Percentiles rank a stretch among this genome's conserved stretches.
Evolutionary conservation across 73 alveolate genomes (phyloP).

Genomic region (Stentor roeselii): DNA sequence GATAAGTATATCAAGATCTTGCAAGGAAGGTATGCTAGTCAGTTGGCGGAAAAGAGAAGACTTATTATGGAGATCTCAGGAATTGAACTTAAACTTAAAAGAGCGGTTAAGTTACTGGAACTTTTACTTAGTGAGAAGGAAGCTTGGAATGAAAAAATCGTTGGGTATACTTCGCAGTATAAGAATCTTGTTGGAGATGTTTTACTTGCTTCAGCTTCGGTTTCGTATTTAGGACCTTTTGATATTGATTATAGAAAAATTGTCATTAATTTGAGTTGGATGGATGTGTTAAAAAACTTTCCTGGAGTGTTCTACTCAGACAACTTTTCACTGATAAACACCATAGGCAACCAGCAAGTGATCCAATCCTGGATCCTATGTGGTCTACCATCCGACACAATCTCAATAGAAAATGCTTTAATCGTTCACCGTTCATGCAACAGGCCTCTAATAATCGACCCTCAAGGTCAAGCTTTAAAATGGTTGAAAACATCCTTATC

Average conservation of each 20-base stretch:
- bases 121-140: slow-evolving; percentile 82
- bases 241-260: slow-evolving; percentile 78
- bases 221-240: slow-evolving; percentile 92
- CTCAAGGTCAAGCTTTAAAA: slow-evolving; percentile 91
- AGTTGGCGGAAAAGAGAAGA: slow-evolving; percentile 73
- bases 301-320: slow-evolving; percentile 67
- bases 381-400: slow-evolving; percentile 91
- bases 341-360: slow-evolving; percentile 76
- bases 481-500: slow-evolving; percentile 70
- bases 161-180: slow-evolving; percentile 65
- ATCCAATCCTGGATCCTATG: slow-evolving; percentile 83
- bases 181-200: slow-evolving; percentile 88
- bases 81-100: slow-evolving; percentile 76
- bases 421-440: slow-evolving; percentile 77
- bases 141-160: slow-evolving; percentile 86
- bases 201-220: slow-evolving; percentile 81
- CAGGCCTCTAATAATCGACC: slow-evolving; percentile 94
- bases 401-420: slow-evolving; percentile 90
- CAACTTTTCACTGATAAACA: slow-evolving; percentile 63
- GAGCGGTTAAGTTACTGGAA: slow-evolving; percentile 82
- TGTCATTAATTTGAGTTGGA: slow-evolving; percentile 67
- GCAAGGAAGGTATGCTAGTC: slow-evolving; percentile 82
- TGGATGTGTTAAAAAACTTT: slow-evolving; percentile 53
- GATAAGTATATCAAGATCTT: slow-evolving; percentile 81
- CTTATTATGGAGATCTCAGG: slow-evolving; percentile 72